Evolutionary conservation across 2,329 filamentous ascomycete genomes (phyloP).

Genomic region (Pseudogymnoascus sp.): DNA sequence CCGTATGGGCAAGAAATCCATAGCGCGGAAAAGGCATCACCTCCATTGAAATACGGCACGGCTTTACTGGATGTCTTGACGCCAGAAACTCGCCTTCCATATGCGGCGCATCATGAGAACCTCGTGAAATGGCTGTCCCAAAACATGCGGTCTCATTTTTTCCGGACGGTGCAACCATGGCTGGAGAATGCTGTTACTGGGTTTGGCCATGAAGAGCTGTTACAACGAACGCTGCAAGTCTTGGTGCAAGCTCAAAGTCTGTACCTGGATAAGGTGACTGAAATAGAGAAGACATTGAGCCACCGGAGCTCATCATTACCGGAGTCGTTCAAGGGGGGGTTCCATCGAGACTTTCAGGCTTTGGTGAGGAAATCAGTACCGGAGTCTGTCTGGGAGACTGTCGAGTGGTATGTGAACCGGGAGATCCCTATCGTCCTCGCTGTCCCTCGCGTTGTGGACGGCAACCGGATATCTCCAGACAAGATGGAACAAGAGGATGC

Average conservation of each 20-base stretch:
- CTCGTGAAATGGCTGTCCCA: conserved; percentile 51
- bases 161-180: conserved; percentile 48
- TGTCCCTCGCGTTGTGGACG: conserved; percentile 15
- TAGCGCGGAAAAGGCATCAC: not conserved
- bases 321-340: conserved; percentile 37
- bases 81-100: conserved; percentile 37
- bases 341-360: conserved; percentile 53
- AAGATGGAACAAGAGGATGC: conserved; percentile 29
- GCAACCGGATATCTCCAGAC: conserved; percentile 17
- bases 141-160: conserved; percentile 52
- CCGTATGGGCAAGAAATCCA: conserved; percentile 33
- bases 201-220: conserved; percentile 35
- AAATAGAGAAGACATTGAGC: conserved; percentile 41
- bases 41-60: conserved; percentile 35
- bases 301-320: conserved; percentile 27
- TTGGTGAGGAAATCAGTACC: conserved; percentile 56
- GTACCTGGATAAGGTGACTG: conserved; percentile 45
- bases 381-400: conserved; percentile 41
- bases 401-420: conserved; percentile 45
- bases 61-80: conserved; percentile 46
- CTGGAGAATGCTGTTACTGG: conserved; percentile 34
- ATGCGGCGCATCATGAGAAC: conserved; percentile 45
- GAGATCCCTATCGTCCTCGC: conserved; percentile 43
- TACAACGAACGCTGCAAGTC: conserved; percentile 45
- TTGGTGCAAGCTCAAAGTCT: conserved; percentile 51